Evolutionary conservation across 1,139 yeast species (phyloP), one percentile per base, ranked within the genome.

Genomic region (Debaryomyces psychrophilus): DNA sequence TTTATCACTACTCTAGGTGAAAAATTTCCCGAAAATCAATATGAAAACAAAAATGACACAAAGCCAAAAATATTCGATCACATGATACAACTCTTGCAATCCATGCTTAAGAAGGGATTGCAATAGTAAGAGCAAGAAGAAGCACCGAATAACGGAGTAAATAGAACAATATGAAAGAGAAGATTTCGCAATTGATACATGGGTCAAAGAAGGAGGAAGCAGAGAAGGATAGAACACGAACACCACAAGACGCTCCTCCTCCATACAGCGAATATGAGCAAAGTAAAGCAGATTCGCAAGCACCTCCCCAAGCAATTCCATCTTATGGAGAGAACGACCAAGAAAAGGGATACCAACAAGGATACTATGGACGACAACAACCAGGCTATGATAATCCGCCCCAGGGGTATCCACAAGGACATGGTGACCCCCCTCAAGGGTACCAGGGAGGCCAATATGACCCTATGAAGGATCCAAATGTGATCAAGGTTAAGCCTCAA

Each of bases 401-500:
- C 22, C 49, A 31, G 31, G 35, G 29, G 17, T 35, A 36, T 17
- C 44, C 31, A 17, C 44, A 45, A 8, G 28, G 28, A 14, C 36
- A 47, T 35, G 47, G 46, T 4, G 42, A 44, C 14, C 54, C 45
- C 31, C 50, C 43, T 28, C 49, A 42, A 33, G 45, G 39, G 22
- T 31, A 44, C 43, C 48, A 42, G 31, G 41, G 41, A 33, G 36
- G 28, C 14, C 44, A 42, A n/a, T 54, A 59, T 39, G 58, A 63
- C 44, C 69, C 68, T 2, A 48, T 61, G 57, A 43, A 58, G 4
- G 69, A 64, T 40, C 69, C 68, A 2, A 62, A 64, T 41, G 71
- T 66, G 2, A 60, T 58, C 45, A 61, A 57, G 38, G 67, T 71
- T 4, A 56, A 67, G 4, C 75, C 77, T 2, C 69, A 68, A 33